phyloP scores from a whole-genome alignment of 352 stramenopile species.

The Phytophthora pini region DNA sequence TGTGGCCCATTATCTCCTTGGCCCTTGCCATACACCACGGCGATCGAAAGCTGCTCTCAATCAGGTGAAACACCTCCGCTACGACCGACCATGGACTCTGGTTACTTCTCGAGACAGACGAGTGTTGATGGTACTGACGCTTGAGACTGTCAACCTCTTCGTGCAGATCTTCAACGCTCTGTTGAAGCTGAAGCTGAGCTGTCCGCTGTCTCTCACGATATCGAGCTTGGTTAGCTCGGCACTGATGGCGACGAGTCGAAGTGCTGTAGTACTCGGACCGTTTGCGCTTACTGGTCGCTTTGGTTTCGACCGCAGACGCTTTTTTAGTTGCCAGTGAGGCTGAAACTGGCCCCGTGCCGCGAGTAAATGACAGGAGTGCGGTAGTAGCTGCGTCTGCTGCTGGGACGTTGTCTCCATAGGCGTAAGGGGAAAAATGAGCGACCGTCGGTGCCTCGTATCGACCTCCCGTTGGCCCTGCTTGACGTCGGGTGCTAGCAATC shows the following conservation, averaged over 20 bases:
- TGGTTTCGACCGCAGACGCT: not conserved
- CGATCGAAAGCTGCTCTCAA: constrained; percentile 17
- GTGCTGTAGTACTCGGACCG: not conserved
- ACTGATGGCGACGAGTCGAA: constrained; percentile 14
- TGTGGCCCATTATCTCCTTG: constrained; percentile 12
- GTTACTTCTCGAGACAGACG: constrained; percentile 8
- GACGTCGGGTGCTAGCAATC: not conserved
- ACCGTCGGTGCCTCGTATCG: not conserved
- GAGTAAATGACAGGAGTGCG: too few relatives aligned
- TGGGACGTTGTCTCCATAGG: too few relatives aligned
- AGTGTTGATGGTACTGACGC: not conserved
- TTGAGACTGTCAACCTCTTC: constrained; percentile 8
- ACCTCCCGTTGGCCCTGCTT: not conserved
- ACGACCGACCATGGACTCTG: constrained; percentile 21
- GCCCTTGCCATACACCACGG: constrained; percentile 6
- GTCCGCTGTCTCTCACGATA: constrained; percentile 31
- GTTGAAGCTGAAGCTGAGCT: constrained; percentile 8
- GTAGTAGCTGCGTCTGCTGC: too few relatives aligned
- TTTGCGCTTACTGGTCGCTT: constrained; percentile 7
- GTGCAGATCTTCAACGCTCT: constrained; percentile 4
- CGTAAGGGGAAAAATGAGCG: not conserved
- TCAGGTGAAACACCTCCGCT: constrained; percentile 14
- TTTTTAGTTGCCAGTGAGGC: too few relatives aligned
- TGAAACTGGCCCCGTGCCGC: not conserved
- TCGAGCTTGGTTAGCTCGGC: constrained; percentile 28